These are phyloP conservation scores for Castanopsis chinensis DNA, from an alignment of 306 rosid species.

Conservation along the genomic window DNA sequence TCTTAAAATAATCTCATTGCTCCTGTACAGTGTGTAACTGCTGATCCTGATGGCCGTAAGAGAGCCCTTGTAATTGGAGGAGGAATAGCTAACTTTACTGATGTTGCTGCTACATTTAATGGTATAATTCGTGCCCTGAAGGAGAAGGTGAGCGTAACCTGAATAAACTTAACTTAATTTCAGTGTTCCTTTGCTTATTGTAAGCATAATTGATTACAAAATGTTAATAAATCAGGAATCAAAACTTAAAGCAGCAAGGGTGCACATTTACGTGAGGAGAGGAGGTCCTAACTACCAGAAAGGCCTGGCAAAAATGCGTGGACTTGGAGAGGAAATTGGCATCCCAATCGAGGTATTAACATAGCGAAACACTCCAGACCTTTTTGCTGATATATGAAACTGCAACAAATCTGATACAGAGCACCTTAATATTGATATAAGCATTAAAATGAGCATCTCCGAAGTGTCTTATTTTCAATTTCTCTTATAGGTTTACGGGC, in stretches of 20 bases:
- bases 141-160: conserved; percentile 67
- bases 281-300: conserved; percentile 99
- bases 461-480: neutral
- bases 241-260: conserved; percentile 78
- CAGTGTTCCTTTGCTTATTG: conserved; percentile 1
- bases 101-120: conserved; percentile 91
- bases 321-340: conserved; percentile 84
- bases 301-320: conserved; percentile 85
- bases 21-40: conserved; percentile 81
- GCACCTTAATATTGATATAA: neutral
- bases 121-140: conserved; percentile 90
- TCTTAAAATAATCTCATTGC: conserved; percentile 21
- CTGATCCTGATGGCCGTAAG: conserved; percentile 78
- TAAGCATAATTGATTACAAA: conserved; percentile 21
- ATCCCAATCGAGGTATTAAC: conserved; percentile 81
- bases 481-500: conserved; percentile 81
- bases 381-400: conserved; percentile 4
- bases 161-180: neutral
- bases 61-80: conserved; percentile 98
- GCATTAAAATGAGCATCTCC: neutral
- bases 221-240: conserved; percentile 56
- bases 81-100: conserved; percentile 95
- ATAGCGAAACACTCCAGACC: neutral
- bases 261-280: conserved; percentile 89
- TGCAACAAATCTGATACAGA: neutral